Evolutionary conservation across 768 basidiomycete genomes (phyloP).

Genomic region (Aureoboletus auriporus): DNA sequence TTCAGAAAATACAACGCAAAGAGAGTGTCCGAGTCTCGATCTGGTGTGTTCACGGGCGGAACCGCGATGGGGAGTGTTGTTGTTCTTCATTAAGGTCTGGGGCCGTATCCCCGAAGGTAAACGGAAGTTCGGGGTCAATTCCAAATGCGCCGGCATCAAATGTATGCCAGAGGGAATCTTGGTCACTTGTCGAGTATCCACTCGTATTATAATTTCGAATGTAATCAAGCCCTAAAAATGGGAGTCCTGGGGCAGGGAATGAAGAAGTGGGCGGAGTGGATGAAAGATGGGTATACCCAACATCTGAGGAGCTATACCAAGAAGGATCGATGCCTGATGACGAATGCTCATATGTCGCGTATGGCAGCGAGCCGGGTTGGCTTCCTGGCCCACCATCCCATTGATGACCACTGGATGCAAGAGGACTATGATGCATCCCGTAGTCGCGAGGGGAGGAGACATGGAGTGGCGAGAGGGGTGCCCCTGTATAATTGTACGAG

Average conservation of each 20-base stretch:
- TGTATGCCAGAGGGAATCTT: slow-evolving; percentile 48
- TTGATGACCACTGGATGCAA: slow-evolving; percentile 27
- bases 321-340: slow-evolving; percentile 37
- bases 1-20: slow-evolving; percentile 11
- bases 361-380: slow-evolving; percentile 34
- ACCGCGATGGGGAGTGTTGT: slow-evolving; percentile 25
- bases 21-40: neutral
- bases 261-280: slow-evolving; percentile 58
- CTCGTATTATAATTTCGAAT: slow-evolving; percentile 72
- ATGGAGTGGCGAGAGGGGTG: slow-evolving; percentile 50
- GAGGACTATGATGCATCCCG: slow-evolving; percentile 32
- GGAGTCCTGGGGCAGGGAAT: slow-evolving; percentile 71
- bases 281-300: slow-evolving; percentile 43
- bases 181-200: slow-evolving; percentile 32
- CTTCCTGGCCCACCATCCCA: slow-evolving; percentile 46
- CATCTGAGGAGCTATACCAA: slow-evolving; percentile 36
- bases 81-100: slow-evolving; percentile 27
- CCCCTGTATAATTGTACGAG: slow-evolving; percentile 39
- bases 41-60: slow-evolving; percentile 17
- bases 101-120: slow-evolving; percentile 44
- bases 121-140: slow-evolving; percentile 74
- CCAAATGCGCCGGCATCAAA: slow-evolving; percentile 75
- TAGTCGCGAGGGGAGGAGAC: slow-evolving; percentile 58
- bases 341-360: slow-evolving; percentile 43
- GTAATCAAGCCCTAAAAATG: slow-evolving; percentile 80